These are phyloP conservation scores for Dactylellina leptospora DNA, from an alignment of 2,329 filamentous ascomycete genomes.

Conservation along the genomic window DNA sequence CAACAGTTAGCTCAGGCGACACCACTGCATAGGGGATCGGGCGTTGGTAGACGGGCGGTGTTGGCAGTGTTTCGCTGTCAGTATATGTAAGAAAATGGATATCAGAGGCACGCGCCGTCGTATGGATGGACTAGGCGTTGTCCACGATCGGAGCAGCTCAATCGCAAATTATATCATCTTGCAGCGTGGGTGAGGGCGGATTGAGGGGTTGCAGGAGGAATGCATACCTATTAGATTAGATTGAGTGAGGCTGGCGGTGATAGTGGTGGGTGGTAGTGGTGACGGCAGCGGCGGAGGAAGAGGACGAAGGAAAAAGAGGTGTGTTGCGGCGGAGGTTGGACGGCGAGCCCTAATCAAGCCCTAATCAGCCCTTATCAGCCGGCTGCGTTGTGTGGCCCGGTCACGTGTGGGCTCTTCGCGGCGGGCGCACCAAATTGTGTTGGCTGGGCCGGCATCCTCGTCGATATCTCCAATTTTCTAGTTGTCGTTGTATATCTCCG, in stretches of 20 bases:
- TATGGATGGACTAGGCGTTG: conserved; percentile 91
- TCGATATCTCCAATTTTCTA: conserved; percentile 24
- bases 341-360: conserved; percentile 41
- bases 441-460: conserved; percentile 24
- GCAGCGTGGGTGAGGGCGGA: conserved; percentile 52
- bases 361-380: conserved; percentile 40
- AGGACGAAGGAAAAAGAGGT: conserved; percentile 37
- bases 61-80: conserved; percentile 66
- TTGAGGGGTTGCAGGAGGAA: background rate
- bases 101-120: conserved; percentile 74
- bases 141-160: conserved; percentile 83
- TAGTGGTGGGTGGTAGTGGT: background rate
- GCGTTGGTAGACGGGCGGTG: conserved; percentile 56
- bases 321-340: conserved; percentile 20
- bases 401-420: conserved; percentile 19
- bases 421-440: conserved; percentile 36
- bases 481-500: conserved; percentile 6
- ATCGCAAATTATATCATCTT: conserved; percentile 99
- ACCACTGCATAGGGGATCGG: background rate
- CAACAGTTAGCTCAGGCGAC: too few relatives aligned
- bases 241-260: conserved; percentile 55
- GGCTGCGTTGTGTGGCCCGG: too few relatives aligned
- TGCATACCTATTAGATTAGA: too few relatives aligned
- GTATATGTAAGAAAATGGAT: conserved; percentile 99
- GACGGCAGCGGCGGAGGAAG: background rate